Evolutionary conservation across 2,329 filamentous ascomycete species (phyloP), one percentile per base, ranked within the genome.

Genomic region (Aspergillus pseudoterreus): DNA sequence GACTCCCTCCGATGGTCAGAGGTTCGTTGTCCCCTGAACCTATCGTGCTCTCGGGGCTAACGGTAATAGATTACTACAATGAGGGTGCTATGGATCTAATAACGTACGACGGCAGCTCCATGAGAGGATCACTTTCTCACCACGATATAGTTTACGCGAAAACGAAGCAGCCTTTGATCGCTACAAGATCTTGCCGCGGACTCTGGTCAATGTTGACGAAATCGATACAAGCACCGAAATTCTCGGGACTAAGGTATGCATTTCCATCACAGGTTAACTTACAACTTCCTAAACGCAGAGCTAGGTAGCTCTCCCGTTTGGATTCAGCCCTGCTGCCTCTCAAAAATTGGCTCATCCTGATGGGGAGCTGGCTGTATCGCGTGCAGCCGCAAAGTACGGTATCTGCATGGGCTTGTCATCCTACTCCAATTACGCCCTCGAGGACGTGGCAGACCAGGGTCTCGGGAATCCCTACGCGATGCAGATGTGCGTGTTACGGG

Each of bases 31-130:
- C 21, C 1, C 1, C 4, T 12, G 6, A 21, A 2, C 2, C n/a
- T 39, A 14, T 11, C 15, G 5, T 33, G 12, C 19, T 21, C 19
- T 14, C 33, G 6, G 17, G 2, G 19, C 35, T 54, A 38, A 49
- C n/a, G 4, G 49, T 30, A 9, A 22, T 53, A 75, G 80, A 82
- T 46, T 83, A 82, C 65, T 82, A 78, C 63, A 82, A 83, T 60
- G 79, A 78, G 53, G 80, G 80, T 5, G 78, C 79, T 4, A 82
- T 81, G 68, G 78, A 81, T 55, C 67, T 80, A 21, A 66, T 77
- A 48, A 81, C 78, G 69, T 73, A 59, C 24, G 60, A 52, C 30
- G 6, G 2, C 2, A 15, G 17, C 4, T n/a, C 12, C 8, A 1
- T 4, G 1, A 44, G 21, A 27, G 0, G 9, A 45, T 9, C 21